Base-by-base conservation (phyloP, 2,329 filamentous ascomycete genomes). In the Colletotrichum sansevieriae region DNA sequence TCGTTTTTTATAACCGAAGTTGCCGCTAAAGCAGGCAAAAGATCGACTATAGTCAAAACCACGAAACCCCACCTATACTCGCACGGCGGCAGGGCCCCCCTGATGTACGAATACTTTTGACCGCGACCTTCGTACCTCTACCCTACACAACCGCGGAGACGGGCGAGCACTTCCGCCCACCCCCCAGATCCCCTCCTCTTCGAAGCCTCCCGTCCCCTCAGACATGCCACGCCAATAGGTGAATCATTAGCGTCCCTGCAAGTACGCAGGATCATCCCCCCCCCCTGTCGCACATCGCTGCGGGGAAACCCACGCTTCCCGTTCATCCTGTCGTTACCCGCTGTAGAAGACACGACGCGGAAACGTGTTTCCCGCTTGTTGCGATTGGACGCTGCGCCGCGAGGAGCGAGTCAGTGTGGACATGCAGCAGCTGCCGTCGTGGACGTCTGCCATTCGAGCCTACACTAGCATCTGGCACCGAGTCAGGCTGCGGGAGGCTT, bases 161-260 rank as follows among this genome's bases (percentile, higher is more conserved):
- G 33, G 29, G 44, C 43, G 35, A 66, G 25, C 49, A 49, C 47
- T 43, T 59, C 54, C 46, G 55, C 47, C 39, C 25, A 52, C 15
- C 49, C 41, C 39, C 59, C 49, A 20, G 39, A 25, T 29, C 44
- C 49, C 44, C 49, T 55, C 29, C 33, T 51, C 44, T 51, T 29
- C 20, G 4, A 37, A n/a, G 12, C 39, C 9, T 44, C 25, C 29
- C 7, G 29, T 29, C 29, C 39, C 47, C 35, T 49, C 56, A 18
- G 20, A 57, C 29, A 62, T 55, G 29, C 39, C 44, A 15, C 44
- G 37, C 46, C 33, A n/a, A 18, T 18, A 57, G 25, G 25, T 51
- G 44, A 60, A 60, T 51, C 44, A 51, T 49, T 51, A 51, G 57
- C 57, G 57, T 44, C 35, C 55, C 12, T 44, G 63, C 46, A n/a